Percentiles rank a stretch among this genome's conserved stretches.
phyloP scores from a whole-genome alignment of 352 stramenopile species.

The Blastocystis sp. region DNA sequence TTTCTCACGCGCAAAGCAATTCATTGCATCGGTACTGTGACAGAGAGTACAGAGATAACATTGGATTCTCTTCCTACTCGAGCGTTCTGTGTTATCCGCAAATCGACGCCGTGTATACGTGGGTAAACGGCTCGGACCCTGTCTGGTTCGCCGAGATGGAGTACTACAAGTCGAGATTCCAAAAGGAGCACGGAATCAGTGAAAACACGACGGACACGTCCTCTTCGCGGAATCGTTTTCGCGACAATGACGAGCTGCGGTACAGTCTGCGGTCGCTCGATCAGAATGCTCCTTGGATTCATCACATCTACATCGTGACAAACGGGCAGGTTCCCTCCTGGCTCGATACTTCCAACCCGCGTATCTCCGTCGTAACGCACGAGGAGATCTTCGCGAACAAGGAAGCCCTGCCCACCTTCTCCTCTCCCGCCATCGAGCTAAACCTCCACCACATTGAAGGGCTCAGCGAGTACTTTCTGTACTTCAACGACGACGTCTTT shows the following conservation, averaged over 20 bases:
- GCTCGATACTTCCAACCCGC: constrained; percentile 81
- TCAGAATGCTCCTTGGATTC: constrained; percentile 89
- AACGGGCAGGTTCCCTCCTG: constrained; percentile 89
- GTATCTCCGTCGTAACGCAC: constrained; percentile 84
- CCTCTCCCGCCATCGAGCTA: constrained; percentile 87
- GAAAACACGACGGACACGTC: constrained; percentile 40
- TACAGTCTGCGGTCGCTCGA: constrained; percentile 83
- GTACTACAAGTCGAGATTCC: constrained; percentile 73
- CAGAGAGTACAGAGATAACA: constrained; percentile 45
- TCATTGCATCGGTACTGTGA: constrained; percentile 7
- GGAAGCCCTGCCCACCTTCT: constrained; percentile 82
- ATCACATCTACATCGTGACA: constrained; percentile 88
- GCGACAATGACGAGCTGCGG: constrained; percentile 87
- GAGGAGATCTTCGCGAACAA: constrained; percentile 83
- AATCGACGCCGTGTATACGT: constrained; percentile 93
- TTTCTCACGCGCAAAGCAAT: neutral
- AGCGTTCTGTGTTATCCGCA: constrained; percentile 9
- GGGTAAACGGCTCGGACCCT: constrained; percentile 89
- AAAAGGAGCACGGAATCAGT: neutral
- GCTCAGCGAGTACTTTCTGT: constrained; percentile 86
- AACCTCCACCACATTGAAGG: constrained; percentile 86
- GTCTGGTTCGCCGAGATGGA: constrained; percentile 81
- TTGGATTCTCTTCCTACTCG: neutral
- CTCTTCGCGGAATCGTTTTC: constrained; percentile 85
- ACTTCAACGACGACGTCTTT: constrained; percentile 94